Evolutionary conservation across 73 alveolate species (phyloP).

Genomic region (Durusdinium trenchii): DNA sequence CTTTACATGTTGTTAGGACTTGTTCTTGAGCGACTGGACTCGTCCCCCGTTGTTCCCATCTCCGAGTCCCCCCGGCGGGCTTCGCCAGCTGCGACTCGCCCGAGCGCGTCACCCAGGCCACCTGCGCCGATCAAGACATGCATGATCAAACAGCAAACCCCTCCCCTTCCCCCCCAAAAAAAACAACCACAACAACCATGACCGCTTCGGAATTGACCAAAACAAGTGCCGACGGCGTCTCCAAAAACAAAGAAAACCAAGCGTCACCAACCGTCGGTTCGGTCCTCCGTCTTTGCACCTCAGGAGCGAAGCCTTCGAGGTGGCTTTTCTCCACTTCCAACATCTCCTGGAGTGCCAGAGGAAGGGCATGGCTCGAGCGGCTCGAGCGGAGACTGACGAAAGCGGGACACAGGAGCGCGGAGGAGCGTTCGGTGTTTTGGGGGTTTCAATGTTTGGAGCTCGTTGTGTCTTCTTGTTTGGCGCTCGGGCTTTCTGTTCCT

Average conservation of each 20-base stretch:
- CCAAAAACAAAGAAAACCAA: background rate
- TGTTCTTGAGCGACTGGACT: too few species aligned
- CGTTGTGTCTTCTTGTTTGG: too few species aligned
- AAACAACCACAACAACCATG: background rate
- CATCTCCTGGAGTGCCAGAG: slow-evolving; percentile 95
- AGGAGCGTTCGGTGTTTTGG: too few species aligned
- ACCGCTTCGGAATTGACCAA: background rate
- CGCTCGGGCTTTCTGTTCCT: too few species aligned
- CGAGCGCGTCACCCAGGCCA: slow-evolving; percentile 99
- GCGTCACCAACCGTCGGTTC: background rate
- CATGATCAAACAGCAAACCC: background rate
- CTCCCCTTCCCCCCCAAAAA: background rate
- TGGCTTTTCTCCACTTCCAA: slow-evolving; percentile 99
- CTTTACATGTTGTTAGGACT: too few species aligned
- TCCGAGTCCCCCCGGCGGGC: slow-evolving; percentile 37
- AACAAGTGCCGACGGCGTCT: background rate
- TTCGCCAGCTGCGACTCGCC: slow-evolving; percentile 98
- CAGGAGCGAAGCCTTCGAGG: slow-evolving; percentile 99
- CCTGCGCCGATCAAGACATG: slow-evolving; percentile 87
- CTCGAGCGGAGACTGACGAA: too few species aligned
- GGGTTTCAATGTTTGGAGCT: too few species aligned
- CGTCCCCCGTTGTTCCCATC: background rate
- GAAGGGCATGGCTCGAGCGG: background rate
- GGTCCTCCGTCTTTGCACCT: slow-evolving; percentile 61
- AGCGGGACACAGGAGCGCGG: too few species aligned